phyloP scores from a whole-genome alignment of 331 rosid species.

The Saraca asoca region DNA sequence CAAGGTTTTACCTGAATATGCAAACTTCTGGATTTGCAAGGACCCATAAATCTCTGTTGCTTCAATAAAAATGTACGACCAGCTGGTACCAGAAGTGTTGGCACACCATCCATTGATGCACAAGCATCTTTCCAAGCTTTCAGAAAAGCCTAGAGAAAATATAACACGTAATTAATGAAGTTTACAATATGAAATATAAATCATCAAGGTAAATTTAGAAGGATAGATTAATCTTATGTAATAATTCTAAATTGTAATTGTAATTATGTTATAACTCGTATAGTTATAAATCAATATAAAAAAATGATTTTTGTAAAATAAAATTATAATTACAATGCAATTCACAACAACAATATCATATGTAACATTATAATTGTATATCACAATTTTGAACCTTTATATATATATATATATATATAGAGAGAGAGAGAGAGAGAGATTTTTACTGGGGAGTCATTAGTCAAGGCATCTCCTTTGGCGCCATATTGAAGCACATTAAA shows the following conservation, averaged over 20 bases:
- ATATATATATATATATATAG: too few species aligned
- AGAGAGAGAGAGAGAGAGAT: neutral
- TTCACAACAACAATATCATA: too few species aligned
- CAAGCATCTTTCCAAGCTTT: conserved; percentile 21
- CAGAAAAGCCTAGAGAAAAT: conserved; percentile 24
- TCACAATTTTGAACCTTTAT: too few species aligned
- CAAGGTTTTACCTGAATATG: neutral
- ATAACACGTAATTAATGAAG: too few species aligned
- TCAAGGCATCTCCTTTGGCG: conserved; percentile 44
- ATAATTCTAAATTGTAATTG: too few species aligned
- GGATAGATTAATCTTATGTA: too few species aligned
- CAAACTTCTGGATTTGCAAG: neutral
- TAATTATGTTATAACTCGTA: too few species aligned
- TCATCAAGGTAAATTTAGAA: too few species aligned
- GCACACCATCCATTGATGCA: neutral
- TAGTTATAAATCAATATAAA: too few species aligned
- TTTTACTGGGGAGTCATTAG: conserved; percentile 45
- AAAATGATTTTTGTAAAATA: too few species aligned
- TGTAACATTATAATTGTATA: too few species aligned
- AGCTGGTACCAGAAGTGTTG: conserved; percentile 1
- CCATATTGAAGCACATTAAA: conserved; percentile 41
- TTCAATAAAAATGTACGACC: conserved; percentile 10
- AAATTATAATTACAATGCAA: too few species aligned
- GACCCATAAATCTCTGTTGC: neutral
- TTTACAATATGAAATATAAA: neutral